Percentiles rank a stretch among this genome's conserved stretches.
Conservation (phyloP, 768 basidiomycete genomes). For the Gyrodon lividus region DNA sequence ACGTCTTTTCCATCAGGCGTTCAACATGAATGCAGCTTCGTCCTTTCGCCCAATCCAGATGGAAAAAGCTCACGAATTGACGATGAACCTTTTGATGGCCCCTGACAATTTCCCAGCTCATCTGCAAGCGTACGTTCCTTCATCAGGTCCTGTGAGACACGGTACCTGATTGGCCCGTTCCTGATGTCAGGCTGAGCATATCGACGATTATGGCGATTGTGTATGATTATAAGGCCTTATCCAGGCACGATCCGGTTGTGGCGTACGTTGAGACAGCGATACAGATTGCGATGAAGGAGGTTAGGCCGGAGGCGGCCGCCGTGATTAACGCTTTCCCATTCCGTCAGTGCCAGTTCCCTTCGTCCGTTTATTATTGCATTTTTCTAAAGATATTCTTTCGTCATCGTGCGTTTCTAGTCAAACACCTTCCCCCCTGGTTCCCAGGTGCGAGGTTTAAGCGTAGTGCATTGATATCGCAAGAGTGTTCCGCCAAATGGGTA, state of each 20-base stretch:
- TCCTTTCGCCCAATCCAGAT: constrained; percentile 31
- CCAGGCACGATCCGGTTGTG: constrained; percentile 11
- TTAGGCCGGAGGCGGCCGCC: constrained; percentile 10
- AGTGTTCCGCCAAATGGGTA: constrained; percentile 1
- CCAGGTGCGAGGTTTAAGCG: constrained; percentile 9
- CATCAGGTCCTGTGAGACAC: background rate
- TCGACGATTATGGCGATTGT: constrained; percentile 12
- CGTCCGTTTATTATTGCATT: background rate
- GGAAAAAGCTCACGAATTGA: constrained; percentile 26
- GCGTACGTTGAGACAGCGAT: constrained; percentile 10
- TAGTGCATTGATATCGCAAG: constrained; percentile 3
- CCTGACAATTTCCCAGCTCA: constrained; percentile 22
- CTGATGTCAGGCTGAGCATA: constrained; percentile 3
- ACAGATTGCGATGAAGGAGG: constrained; percentile 1
- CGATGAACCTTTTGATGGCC: constrained; percentile 24
- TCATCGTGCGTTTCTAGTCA: background rate
- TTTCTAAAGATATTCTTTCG: background rate
- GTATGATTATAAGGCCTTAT: constrained; percentile 8
- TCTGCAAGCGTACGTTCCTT: constrained; percentile 10
- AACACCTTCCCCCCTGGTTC: constrained; percentile 10
- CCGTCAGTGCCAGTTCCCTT: constrained; percentile 1
- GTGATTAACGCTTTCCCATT: constrained; percentile 8
- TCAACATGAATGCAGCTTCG: constrained; percentile 24
- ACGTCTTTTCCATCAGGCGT: constrained; percentile 34
- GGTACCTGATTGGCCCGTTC: background rate